phyloP scores from a whole-genome alignment of 306 rosid genomes.

The Trifolium dubium region DNA sequence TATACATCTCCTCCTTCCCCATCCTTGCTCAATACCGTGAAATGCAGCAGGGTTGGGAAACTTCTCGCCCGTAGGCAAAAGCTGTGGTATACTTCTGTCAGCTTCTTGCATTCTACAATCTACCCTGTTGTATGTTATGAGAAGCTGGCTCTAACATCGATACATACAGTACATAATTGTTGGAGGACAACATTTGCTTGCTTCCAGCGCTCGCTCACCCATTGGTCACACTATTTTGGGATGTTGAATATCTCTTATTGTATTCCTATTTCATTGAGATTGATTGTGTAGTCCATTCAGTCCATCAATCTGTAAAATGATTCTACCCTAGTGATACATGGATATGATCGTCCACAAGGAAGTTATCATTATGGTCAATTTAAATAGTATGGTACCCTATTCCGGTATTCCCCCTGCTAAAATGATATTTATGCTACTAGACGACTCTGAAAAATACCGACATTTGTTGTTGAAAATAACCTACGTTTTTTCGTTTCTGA shows the following conservation, averaged over 20 bases:
- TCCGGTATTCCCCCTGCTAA: neutral
- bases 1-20: neutral
- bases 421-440: neutral
- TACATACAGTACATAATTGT: conserved; percentile 17
- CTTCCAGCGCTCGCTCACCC: neutral
- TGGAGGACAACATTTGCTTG: conserved; percentile 35
- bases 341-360: neutral
- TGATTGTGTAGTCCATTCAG: conserved; percentile 32
- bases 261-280: conserved; percentile 27
- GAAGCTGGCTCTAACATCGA: conserved; percentile 33
- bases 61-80: conserved; percentile 22
- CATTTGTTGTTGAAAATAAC: too few species aligned
- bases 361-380: neutral
- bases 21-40: neutral
- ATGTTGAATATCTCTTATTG: conserved; percentile 10
- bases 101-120: conserved; percentile 37
- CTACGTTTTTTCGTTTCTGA: too few species aligned
- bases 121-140: conserved; percentile 9
- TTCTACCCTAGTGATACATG: neutral
- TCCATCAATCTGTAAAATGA: neutral
- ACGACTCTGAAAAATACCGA: too few species aligned
- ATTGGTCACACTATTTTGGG: conserved; percentile 8
- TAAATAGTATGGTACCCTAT: neutral
- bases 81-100: conserved; percentile 12
- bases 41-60: conserved; percentile 3